Base-by-base conservation (phyloP, 1,284 basidiomycete genomes). In the Ustilago xerochloae region DNA sequence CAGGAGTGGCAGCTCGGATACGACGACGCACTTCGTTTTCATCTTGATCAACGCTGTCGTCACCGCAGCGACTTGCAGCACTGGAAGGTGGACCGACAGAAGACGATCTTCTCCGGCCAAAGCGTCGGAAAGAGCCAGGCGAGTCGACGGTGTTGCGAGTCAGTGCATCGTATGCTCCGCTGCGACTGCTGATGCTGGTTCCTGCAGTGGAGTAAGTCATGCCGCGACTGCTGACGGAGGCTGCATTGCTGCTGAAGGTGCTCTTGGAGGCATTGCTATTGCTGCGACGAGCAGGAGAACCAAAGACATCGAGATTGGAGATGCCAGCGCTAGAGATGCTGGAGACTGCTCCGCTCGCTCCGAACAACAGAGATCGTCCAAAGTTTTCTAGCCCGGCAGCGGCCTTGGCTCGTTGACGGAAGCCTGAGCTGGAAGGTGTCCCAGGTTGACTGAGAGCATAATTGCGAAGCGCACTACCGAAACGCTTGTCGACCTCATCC, bases 151-250 rank as follows among this genome's bases (percentile, higher is more conserved):
- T 43, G 24, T 43, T 54, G 10, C 55, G 52, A 7, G 65, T 62
- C 16, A 64, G 24, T 0, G 57, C 66, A 2, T 65, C 74, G 12
- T 57, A 30, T 4, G 63, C 55, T 41, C 60, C 72, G 36, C 33
- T 50, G 16, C 77, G 63, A 47, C 79, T 80, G 57, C 72, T 71
- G 57, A 79, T 68, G 55, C 79, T 81, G 32, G 79, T 79, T 12
- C 58, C 63, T 10, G 62, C 70, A 9, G 77, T 79, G 5, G 77
- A 78, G 39, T 63, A 61, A 9, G 78, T 80, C 61, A 57, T 55
- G 15, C 69, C 77, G 22, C 70, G 68, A 35, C 66, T 75, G 67
- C 60, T 71, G 52, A 61, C 36, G 33, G 68, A 72, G 12, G 51
- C 59, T 16, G 59, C 67, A 9, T 66, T 64, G 57, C 67, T 75